Evolutionary conservation across 306 rosid genomes (phyloP).

Genomic region (Ammopiptanthus mongolicus): DNA sequence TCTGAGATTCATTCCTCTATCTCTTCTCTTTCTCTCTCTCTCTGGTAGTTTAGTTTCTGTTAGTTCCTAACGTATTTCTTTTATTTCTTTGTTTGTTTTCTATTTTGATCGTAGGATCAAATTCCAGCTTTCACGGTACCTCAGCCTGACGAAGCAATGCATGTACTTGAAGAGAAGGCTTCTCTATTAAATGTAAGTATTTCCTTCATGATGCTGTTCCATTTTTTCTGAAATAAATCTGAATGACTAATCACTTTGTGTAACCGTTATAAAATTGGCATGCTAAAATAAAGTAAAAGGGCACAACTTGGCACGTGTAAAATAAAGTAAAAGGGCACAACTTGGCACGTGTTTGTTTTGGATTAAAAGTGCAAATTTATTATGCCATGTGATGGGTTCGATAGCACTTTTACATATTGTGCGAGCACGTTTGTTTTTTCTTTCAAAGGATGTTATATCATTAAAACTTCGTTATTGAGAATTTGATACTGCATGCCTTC

Average conservation of each 20-base stretch:
- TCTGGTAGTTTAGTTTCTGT: no score
- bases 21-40: no score
- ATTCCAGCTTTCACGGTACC: slow-evolving; percentile 83
- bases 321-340: slow-evolving; percentile 5
- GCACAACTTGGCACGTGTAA: not conserved
- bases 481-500: not conserved
- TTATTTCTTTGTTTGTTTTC: not conserved
- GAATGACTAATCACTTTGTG: slow-evolving; percentile 1
- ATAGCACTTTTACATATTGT: not conserved
- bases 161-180: slow-evolving; percentile 83
- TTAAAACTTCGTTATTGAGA: not conserved
- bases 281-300: slow-evolving; percentile 6
- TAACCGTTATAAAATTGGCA: slow-evolving; percentile 9
- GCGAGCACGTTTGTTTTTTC: not conserved
- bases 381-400: not conserved
- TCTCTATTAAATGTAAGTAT: slow-evolving; percentile 61
- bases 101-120: slow-evolving; percentile 42
- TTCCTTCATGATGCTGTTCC: slow-evolving; percentile 7
- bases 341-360: not conserved
- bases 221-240: not conserved
- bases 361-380: not conserved
- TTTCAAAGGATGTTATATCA: not conserved
- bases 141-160: slow-evolving; percentile 96
- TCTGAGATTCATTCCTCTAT: no score
- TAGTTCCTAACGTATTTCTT: slow-evolving; percentile 5